These are phyloP conservation scores for Noccaea caerulescens DNA, from an alignment of 345 rosid species.

Conservation along the genomic window DNA sequence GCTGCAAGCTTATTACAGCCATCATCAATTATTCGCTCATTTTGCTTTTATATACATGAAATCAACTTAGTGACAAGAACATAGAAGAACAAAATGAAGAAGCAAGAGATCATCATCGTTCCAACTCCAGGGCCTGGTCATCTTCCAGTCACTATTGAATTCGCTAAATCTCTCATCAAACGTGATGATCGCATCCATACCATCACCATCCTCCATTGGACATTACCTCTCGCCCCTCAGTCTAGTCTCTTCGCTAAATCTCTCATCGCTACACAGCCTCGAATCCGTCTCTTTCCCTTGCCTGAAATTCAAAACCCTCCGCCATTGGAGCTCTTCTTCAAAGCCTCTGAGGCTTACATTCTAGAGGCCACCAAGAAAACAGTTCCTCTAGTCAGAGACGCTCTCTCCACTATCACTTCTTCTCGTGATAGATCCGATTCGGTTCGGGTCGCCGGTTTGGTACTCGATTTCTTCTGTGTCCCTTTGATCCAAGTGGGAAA, in stretches of 20 bases:
- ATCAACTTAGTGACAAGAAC: not conserved
- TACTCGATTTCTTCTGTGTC: slow-evolving; percentile 55
- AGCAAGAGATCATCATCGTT: slow-evolving; percentile 37
- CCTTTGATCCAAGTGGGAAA: slow-evolving; percentile 49
- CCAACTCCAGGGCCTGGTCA: slow-evolving; percentile 50
- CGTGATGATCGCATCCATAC: slow-evolving; percentile 44
- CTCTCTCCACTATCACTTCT: slow-evolving; percentile 23
- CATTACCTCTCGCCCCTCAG: slow-evolving; percentile 36
- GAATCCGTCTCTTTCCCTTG: slow-evolving; percentile 33
- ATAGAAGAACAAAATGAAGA: not conserved
- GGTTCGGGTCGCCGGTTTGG: slow-evolving; percentile 45
- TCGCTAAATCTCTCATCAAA: slow-evolving; percentile 50
- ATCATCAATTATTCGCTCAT: too few species aligned
- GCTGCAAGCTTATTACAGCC: too few species aligned
- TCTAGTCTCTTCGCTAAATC: slow-evolving; percentile 32
- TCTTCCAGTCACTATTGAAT: slow-evolving; percentile 51
- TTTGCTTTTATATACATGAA: too few species aligned
- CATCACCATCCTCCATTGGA: slow-evolving; percentile 42
- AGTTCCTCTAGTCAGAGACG: slow-evolving; percentile 36
- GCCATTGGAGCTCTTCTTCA: slow-evolving; percentile 32
- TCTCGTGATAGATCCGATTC: slow-evolving; percentile 30
- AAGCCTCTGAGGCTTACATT: slow-evolving; percentile 41
- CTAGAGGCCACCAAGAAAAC: slow-evolving; percentile 36
- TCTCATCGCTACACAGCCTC: slow-evolving; percentile 31
- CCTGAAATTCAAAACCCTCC: slow-evolving; percentile 39